These are phyloP conservation scores for Oemleria cerasiformis DNA, from an alignment of 306 rosid genomes.

Conservation along the genomic window DNA sequence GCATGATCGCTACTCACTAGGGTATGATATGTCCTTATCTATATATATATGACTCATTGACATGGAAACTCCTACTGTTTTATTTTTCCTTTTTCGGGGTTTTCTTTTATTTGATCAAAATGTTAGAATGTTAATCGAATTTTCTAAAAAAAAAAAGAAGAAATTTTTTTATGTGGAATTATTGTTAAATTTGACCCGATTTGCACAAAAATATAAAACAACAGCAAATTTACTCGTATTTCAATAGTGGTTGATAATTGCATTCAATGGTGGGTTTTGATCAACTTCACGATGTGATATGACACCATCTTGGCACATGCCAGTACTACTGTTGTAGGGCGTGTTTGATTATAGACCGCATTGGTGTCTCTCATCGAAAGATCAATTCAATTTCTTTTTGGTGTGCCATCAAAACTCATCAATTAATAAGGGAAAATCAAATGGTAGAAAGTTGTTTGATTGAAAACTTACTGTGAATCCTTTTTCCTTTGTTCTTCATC, in stretches of 20 bases:
- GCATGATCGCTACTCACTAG: neutral
- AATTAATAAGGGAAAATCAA: neutral
- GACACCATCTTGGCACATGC: conserved; percentile 25
- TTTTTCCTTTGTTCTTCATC: conserved; percentile 59
- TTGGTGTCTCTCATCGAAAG: conserved; percentile 18
- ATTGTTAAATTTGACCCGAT: too few species aligned
- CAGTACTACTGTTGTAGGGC: conserved; percentile 1
- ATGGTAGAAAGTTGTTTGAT: neutral
- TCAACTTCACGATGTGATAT: conserved; percentile 15
- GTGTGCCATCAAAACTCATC: neutral
- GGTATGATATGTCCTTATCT: neutral
- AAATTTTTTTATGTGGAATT: too few species aligned
- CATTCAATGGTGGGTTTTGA: neutral
- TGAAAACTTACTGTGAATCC: conserved; percentile 60
- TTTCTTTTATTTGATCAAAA: neutral
- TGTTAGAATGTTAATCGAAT: too few species aligned
- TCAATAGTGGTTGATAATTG: too few species aligned
- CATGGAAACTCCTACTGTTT: neutral
- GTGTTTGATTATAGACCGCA: neutral
- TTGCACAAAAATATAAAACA: too few species aligned
- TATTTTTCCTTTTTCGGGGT: neutral
- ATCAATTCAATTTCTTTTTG: neutral
- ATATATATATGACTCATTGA: neutral
- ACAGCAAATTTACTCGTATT: too few species aligned
- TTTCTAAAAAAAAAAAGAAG: too few species aligned